Percentiles rank a stretch among this genome's conserved stretches.
These are phyloP conservation scores for Candida corydali DNA, from an alignment of 805 yeast species.

Conservation along the genomic window DNA sequence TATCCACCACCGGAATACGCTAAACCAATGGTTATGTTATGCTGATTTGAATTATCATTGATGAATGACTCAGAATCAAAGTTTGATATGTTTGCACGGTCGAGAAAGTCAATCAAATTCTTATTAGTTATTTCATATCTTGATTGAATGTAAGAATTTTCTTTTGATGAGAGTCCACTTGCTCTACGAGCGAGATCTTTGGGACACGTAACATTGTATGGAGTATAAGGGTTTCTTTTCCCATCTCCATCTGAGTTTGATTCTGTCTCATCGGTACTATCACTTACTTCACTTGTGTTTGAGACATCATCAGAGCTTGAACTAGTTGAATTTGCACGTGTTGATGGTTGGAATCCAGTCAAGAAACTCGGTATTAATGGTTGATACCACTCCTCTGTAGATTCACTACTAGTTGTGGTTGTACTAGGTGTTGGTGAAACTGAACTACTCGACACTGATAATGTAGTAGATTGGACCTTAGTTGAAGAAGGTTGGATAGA, in stretches of 20 bases:
- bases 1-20: slow-evolving; percentile 77
- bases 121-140: slow-evolving; percentile 28
- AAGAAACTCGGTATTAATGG: not conserved
- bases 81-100: slow-evolving; percentile 18
- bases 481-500: not conserved
- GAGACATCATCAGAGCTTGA: not conserved
- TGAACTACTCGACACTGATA: not conserved
- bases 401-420: not conserved
- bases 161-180: slow-evolving; percentile 17
- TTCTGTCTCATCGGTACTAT: slow-evolving; percentile 6
- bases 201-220: slow-evolving; percentile 29
- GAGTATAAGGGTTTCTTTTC: slow-evolving; percentile 22
- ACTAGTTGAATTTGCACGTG: not conserved
- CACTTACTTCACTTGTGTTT: not conserved
- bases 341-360: slow-evolving; percentile 1
- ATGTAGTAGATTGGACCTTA: not conserved
- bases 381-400: not conserved
- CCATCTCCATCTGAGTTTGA: slow-evolving; percentile 1
- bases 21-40: slow-evolving; percentile 22
- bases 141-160: slow-evolving; percentile 20
- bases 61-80: slow-evolving; percentile 27
- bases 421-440: not conserved
- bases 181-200: slow-evolving; percentile 25
- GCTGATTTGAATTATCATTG: slow-evolving; percentile 22
- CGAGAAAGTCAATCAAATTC: slow-evolving; percentile 31